A percentile compares a stretch with the other conserved stretches of the same genome.
These are phyloP conservation scores for Caryopteris hybrid DNA, from an alignment of 305 asterid genomes.

Conservation along the genomic window DNA sequence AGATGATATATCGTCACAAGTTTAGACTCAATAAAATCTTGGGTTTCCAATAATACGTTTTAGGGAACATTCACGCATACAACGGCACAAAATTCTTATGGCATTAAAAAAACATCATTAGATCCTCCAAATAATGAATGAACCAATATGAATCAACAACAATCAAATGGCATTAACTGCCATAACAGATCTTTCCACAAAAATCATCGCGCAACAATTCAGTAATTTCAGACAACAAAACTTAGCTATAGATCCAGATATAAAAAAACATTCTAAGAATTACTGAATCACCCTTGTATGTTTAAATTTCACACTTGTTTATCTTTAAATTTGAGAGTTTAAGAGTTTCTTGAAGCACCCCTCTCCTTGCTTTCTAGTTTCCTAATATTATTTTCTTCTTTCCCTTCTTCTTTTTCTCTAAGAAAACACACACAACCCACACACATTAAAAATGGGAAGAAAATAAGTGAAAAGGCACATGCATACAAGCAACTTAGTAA, in stretches of 20 bases:
- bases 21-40: neutral
- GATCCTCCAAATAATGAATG: conserved; percentile 6
- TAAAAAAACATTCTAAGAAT: neutral
- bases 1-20: too few species aligned
- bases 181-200: too few species aligned
- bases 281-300: too few species aligned
- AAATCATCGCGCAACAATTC: neutral
- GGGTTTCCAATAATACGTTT: neutral
- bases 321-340: too few species aligned
- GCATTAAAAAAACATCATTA: too few species aligned
- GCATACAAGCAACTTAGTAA: too few species aligned
- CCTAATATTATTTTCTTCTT: conserved; percentile 15
- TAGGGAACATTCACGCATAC: neutral
- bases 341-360: conserved; percentile 33
- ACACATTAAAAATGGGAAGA: neutral
- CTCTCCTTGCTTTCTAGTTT: conserved; percentile 30
- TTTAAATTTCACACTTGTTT: conserved; percentile 46
- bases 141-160: too few species aligned
- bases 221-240: neutral
- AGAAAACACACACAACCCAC: conserved; percentile 1
- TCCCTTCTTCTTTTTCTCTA: conserved; percentile 29
- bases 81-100: too few species aligned
- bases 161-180: too few species aligned
- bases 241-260: conserved; percentile 15
- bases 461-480: neutral